Evolutionary conservation across 768 basidiomycete species (phyloP).

Genomic region (Guyanaporus albipodus): DNA sequence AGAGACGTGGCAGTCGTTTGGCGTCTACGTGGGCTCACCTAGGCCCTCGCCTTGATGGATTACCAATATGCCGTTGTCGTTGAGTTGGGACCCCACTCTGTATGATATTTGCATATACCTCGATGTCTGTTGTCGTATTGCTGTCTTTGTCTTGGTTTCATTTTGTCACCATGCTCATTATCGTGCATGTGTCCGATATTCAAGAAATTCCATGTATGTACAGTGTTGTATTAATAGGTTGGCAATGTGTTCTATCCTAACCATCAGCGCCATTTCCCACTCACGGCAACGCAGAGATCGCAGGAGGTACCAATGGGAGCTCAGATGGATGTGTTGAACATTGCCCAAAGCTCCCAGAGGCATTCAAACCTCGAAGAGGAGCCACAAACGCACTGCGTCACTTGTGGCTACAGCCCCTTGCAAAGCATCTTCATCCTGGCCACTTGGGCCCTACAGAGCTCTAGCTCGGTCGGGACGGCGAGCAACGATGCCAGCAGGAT

Average conservation of each 20-base stretch:
- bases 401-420: conserved; percentile 43
- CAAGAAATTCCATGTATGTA: background rate
- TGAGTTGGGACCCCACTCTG: background rate
- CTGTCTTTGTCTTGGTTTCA: no score
- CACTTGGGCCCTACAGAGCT: conserved; percentile 71
- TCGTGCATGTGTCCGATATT: background rate
- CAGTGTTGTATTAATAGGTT: background rate
- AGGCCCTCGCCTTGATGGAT: conserved; percentile 1
- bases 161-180: no score
- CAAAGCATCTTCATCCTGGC: conserved; percentile 69
- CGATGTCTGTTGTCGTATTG: no score
- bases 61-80: background rate
- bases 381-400: background rate
- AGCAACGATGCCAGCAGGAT: conserved; percentile 45
- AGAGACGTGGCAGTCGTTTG: conserved; percentile 71
- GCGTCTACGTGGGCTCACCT: conserved; percentile 45
- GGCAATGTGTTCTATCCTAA: background rate
- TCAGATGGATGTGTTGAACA: no score
- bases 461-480: conserved; percentile 53
- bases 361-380: background rate
- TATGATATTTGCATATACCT: background rate
- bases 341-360: background rate
- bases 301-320: background rate
- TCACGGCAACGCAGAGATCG: no score
- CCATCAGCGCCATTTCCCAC: background rate